A percentile compares a stretch with the other conserved stretches of the same genome.
These are phyloP conservation scores for Cornus florida DNA, from an alignment of 148 eudicot species.

Conservation along the genomic window DNA sequence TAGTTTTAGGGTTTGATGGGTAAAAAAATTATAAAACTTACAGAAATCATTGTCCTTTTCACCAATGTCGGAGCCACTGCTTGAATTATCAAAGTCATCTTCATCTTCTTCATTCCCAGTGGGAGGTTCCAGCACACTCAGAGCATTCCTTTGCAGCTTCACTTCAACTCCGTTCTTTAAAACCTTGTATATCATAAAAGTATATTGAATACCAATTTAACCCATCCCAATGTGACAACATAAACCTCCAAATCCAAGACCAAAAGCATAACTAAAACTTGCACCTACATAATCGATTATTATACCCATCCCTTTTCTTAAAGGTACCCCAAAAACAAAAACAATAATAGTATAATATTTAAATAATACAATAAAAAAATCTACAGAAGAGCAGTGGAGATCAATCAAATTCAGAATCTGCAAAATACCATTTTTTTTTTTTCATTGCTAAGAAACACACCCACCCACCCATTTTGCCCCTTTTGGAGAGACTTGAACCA, in stretches of 20 bases:
- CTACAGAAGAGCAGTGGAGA: neutral
- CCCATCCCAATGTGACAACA: neutral
- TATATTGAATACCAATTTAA: neutral
- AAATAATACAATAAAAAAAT: no score
- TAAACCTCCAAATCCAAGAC: neutral
- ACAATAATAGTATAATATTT: no score
- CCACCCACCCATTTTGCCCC: no score
- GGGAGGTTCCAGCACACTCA: conserved; percentile 94
- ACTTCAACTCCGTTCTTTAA: conserved; percentile 96
- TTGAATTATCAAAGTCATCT: conserved; percentile 67
- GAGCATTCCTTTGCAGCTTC: conserved; percentile 93
- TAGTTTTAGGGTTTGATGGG: neutral
- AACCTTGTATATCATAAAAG: conserved; percentile 45
- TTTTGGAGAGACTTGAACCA: no score
- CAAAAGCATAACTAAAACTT: neutral
- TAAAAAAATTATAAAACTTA: conserved; percentile 32
- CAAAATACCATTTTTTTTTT: neutral
- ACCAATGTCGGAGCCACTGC: conserved; percentile 79
- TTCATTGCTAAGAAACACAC: no score
- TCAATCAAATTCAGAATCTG: neutral
- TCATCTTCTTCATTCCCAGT: conserved; percentile 90
- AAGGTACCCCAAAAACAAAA: neutral
- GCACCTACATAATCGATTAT: neutral
- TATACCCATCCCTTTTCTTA: neutral
- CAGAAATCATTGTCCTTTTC: conserved; percentile 66